These are phyloP conservation scores for Hortiboletus flavorubellus DNA, from an alignment of 768 basidiomycete genomes.

Conservation along the genomic window DNA sequence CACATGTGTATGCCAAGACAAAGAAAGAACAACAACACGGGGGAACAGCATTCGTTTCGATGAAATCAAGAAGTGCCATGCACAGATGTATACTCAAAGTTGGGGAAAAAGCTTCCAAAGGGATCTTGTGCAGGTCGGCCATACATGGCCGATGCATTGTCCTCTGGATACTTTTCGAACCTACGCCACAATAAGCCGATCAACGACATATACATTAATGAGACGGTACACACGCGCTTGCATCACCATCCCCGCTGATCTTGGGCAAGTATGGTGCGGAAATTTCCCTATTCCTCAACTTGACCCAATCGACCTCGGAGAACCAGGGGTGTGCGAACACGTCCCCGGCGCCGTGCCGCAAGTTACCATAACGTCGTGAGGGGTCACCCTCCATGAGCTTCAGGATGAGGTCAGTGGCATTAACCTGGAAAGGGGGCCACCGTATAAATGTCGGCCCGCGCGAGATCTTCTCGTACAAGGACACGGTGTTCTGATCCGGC, in stretches of 20 bases:
- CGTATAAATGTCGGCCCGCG: slow-evolving; percentile 68
- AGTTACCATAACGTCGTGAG: slow-evolving; percentile 84
- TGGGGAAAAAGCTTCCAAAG: slow-evolving; percentile 68
- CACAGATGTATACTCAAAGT: slow-evolving; percentile 60
- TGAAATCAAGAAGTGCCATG: slow-evolving; percentile 36
- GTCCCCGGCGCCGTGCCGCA: slow-evolving; percentile 84
- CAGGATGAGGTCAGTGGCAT: slow-evolving; percentile 85
- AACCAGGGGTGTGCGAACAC: slow-evolving; percentile 96
- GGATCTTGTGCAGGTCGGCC: slow-evolving; percentile 56
- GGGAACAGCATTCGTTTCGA: slow-evolving; percentile 2
- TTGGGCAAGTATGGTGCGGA: slow-evolving; percentile 94
- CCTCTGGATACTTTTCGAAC: slow-evolving; percentile 78
- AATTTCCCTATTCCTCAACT: slow-evolving; percentile 78
- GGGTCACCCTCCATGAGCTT: slow-evolving; percentile 90
- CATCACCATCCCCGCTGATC: slow-evolving; percentile 90
- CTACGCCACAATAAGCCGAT: slow-evolving; percentile 33
- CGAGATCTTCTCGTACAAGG: slow-evolving; percentile 90
- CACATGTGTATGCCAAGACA: slow-evolving; percentile 11
- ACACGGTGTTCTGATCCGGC: slow-evolving; percentile 76
- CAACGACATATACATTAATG: background rate
- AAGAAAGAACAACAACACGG: background rate
- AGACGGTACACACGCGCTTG: slow-evolving; percentile 70
- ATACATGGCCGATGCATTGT: slow-evolving; percentile 58
- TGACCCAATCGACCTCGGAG: slow-evolving; percentile 88
- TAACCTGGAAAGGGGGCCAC: slow-evolving; percentile 74